phyloP scores from a whole-genome alignment of 257 asterid genomes.

The Phtheirospermum japonicum region DNA sequence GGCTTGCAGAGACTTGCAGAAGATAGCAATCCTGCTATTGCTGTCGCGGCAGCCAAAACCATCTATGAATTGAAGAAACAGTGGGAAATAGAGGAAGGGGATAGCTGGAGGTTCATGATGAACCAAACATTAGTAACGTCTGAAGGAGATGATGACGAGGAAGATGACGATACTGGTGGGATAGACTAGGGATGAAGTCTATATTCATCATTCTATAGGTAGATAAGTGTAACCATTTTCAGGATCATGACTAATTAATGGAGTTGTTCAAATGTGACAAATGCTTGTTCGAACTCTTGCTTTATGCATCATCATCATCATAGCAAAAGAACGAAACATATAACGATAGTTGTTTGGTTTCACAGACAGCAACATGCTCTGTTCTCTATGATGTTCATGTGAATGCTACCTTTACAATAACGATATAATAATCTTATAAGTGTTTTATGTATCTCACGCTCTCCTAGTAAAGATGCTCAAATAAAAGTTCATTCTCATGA shows the following conservation, averaged over 20 bases:
- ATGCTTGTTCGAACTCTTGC: conserved; percentile 19
- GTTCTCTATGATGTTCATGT: no score
- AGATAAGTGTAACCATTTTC: conserved; percentile 12
- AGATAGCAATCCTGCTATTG: conserved; percentile 85
- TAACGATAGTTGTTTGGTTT: no score
- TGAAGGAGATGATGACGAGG: conserved; percentile 30
- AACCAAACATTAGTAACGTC: conserved; percentile 33
- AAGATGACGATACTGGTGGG: conserved; percentile 34
- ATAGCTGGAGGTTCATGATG: conserved; percentile 92
- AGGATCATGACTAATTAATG: conserved; percentile 29
- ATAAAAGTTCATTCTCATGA: no score
- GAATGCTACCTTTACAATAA: no score
- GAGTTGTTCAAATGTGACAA: conserved; percentile 8
- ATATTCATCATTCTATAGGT: conserved; percentile 27
- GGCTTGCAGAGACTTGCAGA: conserved; percentile 72
- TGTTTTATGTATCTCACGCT: no score
- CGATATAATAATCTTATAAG: no score
- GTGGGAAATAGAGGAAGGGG: conserved; percentile 96
- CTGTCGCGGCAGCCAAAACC: conserved; percentile 85
- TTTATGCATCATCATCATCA: background rate
- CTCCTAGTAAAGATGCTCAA: no score
- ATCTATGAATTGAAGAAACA: conserved; percentile 76
- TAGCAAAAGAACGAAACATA: background rate
- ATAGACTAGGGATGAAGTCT: conserved; percentile 24
- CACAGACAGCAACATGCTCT: no score